A percentile compares a stretch with the other conserved stretches of the same genome.
Evolutionary conservation across 2,329 filamentous ascomycete species (phyloP).

Genomic region (Aspergillus clavatus): DNA sequence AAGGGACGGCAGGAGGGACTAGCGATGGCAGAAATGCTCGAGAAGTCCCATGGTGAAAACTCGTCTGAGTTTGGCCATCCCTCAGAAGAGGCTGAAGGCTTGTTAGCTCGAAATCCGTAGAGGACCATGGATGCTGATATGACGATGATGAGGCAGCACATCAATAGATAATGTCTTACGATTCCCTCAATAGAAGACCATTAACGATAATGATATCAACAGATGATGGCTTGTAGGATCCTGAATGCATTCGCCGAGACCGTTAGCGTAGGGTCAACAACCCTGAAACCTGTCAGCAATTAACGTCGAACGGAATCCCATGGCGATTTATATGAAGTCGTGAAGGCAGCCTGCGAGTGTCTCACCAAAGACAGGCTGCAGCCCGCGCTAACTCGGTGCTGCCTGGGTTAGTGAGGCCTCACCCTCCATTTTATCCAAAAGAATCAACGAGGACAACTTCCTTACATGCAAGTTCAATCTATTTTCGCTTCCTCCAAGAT

Average conservation of each 20-base stretch:
- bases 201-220: no score
- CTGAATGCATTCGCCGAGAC: no score
- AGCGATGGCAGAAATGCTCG: constrained; percentile 27
- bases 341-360: no score
- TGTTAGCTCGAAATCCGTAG: constrained; percentile 16
- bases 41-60: constrained; percentile 14
- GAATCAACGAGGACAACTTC: no score
- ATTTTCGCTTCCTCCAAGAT: no score
- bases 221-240: no score
- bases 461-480: no score
- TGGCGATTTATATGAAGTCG: neutral
- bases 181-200: neutral
- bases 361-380: neutral
- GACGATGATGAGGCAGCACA: neutral
- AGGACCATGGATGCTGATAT: constrained; percentile 5
- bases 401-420: neutral
- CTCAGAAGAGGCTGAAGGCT: constrained; percentile 26
- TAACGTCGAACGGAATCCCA: no score
- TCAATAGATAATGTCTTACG: neutral
- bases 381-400: neutral
- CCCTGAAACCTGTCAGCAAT: no score
- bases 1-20: constrained; percentile 31
- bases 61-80: constrained; percentile 8
- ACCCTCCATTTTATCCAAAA: no score
- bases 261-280: no score